A percentile compares a stretch with the other conserved stretches of the same genome.
Conservation (phyloP, 768 basidiomycete genomes). For the Pleurotus djamor region DNA sequence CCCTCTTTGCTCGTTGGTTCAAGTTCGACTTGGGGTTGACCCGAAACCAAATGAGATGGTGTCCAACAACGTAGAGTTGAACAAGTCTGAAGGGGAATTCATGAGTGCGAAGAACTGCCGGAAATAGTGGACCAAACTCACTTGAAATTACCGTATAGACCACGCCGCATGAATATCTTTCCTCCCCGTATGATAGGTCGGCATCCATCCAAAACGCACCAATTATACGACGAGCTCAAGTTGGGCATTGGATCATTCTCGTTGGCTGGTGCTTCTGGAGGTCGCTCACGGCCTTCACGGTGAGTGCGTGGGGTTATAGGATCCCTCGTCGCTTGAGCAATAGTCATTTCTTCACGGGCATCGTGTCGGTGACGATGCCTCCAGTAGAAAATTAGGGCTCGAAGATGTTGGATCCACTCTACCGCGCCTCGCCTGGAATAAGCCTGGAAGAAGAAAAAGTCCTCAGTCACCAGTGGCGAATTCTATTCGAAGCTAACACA, state of each 20-base stretch:
- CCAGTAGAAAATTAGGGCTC: slow-evolving; percentile 77
- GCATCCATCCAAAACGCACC: slow-evolving; percentile 85
- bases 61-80: slow-evolving; percentile 73
- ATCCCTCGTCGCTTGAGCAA: slow-evolving; percentile 54
- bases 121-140: slow-evolving; percentile 31
- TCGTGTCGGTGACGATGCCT: slow-evolving; percentile 71
- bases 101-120: neutral
- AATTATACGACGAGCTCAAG: slow-evolving; percentile 72
- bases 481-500: slow-evolving; percentile 13
- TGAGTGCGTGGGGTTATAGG: slow-evolving; percentile 58
- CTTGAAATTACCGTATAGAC: slow-evolving; percentile 77
- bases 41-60: slow-evolving; percentile 71
- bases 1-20: slow-evolving; percentile 52
- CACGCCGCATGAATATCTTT: slow-evolving; percentile 68
- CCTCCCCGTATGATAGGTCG: slow-evolving; percentile 73
- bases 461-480: neutral
- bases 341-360: slow-evolving; percentile 78
- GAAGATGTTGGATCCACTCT: slow-evolving; percentile 85
- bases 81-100: slow-evolving; percentile 44
- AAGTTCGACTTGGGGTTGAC: slow-evolving; percentile 58
- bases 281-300: slow-evolving; percentile 31
- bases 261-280: slow-evolving; percentile 52
- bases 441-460: slow-evolving; percentile 37
- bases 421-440: slow-evolving; percentile 62
- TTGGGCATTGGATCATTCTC: slow-evolving; percentile 53